These are phyloP conservation scores for Cystofilobasidium capitatum DNA, from an alignment of 768 basidiomycete species.

Conservation along the genomic window DNA sequence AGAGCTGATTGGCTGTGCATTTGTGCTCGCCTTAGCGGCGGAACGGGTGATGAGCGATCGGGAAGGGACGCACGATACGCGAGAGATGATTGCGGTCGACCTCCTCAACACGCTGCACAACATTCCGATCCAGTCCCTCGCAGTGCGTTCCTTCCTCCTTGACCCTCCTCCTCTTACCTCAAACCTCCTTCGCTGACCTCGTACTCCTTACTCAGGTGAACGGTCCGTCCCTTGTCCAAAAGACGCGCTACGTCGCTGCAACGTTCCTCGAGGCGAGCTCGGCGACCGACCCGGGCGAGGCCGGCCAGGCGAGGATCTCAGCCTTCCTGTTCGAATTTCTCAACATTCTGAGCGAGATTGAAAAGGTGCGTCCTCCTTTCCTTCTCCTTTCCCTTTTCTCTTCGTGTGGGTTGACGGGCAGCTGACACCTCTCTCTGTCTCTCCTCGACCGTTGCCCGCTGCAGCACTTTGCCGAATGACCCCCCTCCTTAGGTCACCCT, in stretches of 20 bases:
- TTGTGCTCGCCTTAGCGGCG: background rate
- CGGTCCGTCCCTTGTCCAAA: constrained; percentile 51
- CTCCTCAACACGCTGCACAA: constrained; percentile 72
- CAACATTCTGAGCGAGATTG: constrained; percentile 81
- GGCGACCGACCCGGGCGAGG: constrained; percentile 4
- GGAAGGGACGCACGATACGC: constrained; percentile 44
- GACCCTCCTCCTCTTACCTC: background rate
- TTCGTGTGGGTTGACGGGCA: background rate
- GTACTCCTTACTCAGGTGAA: constrained; percentile 31
- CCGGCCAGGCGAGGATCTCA: constrained; percentile 25
- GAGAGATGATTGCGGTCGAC: constrained; percentile 78
- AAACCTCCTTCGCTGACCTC: background rate
- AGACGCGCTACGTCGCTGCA: constrained; percentile 87
- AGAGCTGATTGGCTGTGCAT: background rate
- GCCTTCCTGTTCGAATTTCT: constrained; percentile 60
- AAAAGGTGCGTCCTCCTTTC: constrained; percentile 42
- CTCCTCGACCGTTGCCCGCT: background rate
- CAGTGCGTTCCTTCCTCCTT: background rate
- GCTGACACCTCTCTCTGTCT: background rate
- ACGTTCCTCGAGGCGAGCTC: constrained; percentile 57
- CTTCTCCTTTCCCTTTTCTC: background rate
- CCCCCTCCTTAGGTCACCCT: background rate
- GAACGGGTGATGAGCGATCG: background rate
- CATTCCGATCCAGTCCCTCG: background rate
- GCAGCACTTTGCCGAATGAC: background rate